Conservation (phyloP, 768 basidiomycete genomes). For the Leccinum disarticulatum region DNA sequence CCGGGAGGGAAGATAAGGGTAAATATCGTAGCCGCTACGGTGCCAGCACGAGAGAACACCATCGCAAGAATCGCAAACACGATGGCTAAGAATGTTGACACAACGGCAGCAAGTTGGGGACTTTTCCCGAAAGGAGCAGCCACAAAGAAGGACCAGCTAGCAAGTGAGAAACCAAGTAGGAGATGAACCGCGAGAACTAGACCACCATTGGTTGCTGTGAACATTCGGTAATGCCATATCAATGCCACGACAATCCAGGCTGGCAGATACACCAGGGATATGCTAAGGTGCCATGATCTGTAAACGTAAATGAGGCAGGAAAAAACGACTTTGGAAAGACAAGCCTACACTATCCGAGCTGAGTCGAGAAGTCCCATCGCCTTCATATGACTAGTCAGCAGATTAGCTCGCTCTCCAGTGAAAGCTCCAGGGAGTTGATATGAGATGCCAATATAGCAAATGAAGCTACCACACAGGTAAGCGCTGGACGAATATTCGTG, state of each 20-base stretch:
- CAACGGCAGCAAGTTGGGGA: conserved; percentile 68
- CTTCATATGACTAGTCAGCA: conserved; percentile 71
- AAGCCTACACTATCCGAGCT: conserved; percentile 57
- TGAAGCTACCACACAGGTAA: conserved; percentile 44
- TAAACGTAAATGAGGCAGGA: neutral
- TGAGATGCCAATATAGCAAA: conserved; percentile 69
- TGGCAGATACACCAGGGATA: conserved; percentile 68
- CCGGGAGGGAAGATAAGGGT: conserved; percentile 73
- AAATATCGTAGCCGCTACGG: conserved; percentile 56
- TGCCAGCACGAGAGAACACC: conserved; percentile 43
- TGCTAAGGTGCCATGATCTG: conserved; percentile 64
- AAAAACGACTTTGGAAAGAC: neutral
- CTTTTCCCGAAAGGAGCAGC: conserved; percentile 71
- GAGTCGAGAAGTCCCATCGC: conserved; percentile 78
- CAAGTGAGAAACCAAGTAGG: conserved; percentile 63
- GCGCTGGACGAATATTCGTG: neutral
- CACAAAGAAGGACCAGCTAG: conserved; percentile 71
- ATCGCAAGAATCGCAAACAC: conserved; percentile 67
- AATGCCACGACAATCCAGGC: conserved; percentile 71
- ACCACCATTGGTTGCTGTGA: conserved; percentile 55
- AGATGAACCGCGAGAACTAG: conserved; percentile 67
- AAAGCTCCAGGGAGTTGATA: conserved; percentile 79
- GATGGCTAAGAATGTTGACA: conserved; percentile 63
- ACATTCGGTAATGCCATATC: conserved; percentile 68
- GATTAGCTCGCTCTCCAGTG: conserved; percentile 60